phyloP scores from a whole-genome alignment of 176 grass and related monocot genomes.

The Chrysopogon serrulatus region DNA sequence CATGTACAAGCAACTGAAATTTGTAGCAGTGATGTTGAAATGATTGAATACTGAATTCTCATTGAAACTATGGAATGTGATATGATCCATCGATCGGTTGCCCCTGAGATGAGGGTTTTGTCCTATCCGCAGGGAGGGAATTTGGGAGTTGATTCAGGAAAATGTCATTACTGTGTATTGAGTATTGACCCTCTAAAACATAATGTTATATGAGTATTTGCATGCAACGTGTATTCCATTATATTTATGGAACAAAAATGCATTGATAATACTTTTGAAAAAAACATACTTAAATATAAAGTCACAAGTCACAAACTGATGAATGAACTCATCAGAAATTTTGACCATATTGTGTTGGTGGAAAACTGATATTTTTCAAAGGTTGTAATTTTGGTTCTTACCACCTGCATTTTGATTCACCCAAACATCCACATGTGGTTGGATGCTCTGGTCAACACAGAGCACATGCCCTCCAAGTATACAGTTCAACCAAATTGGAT shows the following conservation, averaged over 20 bases:
- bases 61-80: neutral
- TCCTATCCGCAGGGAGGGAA: neutral
- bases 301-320: neutral
- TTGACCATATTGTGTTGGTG: neutral
- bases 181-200: neutral
- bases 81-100: neutral
- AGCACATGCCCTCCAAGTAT: constrained; percentile 6
- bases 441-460: constrained; percentile 13
- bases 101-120: neutral
- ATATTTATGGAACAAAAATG: neutral
- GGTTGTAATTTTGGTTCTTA: neutral
- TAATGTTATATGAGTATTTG: neutral
- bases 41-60: neutral
- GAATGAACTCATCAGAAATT: neutral
- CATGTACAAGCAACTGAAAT: neutral
- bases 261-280: neutral
- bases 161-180: neutral
- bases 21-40: neutral
- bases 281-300: neutral
- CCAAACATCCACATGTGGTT: neutral
- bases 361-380: neutral
- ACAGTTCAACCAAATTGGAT: neutral
- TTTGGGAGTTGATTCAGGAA: neutral
- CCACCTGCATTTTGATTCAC: neutral
- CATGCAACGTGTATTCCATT: neutral